Conservation (phyloP, 2,329 filamentous ascomycete genomes). For the Ophiostoma ulmi region DNA sequence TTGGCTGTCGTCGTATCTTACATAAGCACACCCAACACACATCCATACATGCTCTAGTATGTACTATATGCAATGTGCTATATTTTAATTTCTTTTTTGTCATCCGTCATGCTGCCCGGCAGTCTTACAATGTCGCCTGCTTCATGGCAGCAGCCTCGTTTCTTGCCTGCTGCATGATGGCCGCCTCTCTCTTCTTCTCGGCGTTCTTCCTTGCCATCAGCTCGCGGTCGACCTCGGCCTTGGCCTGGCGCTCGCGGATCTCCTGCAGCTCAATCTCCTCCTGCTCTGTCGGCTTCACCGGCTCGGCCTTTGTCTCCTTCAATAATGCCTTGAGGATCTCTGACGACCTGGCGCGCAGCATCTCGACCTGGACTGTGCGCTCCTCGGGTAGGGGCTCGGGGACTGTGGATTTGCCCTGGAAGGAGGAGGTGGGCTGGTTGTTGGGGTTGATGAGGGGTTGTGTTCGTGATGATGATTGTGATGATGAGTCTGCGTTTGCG, state of each 20-base stretch:
- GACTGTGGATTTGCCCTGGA: constrained; percentile 44
- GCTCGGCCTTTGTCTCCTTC: constrained; percentile 54
- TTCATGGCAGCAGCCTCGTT: constrained; percentile 45
- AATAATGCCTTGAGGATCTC: constrained; percentile 61
- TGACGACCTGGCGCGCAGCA: constrained; percentile 56
- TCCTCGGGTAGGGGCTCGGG: constrained; percentile 46
- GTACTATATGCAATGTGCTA: background rate
- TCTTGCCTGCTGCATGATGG: constrained; percentile 51
- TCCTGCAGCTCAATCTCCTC: constrained; percentile 60
- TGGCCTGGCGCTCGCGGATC: constrained; percentile 50
- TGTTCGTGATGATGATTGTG: background rate
- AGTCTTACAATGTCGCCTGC: constrained; percentile 28
- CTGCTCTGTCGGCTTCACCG: constrained; percentile 52
- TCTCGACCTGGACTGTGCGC: constrained; percentile 52
- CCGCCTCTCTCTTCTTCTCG: constrained; percentile 58
- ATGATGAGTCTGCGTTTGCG: background rate
- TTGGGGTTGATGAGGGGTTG: constrained; percentile 26
- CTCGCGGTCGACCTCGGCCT: constrained; percentile 51
- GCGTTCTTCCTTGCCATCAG: constrained; percentile 49
- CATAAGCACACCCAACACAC: constrained; percentile 1
- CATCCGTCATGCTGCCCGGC: background rate
- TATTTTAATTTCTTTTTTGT: background rate
- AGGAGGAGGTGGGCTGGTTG: constrained; percentile 46
- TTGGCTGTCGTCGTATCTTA: constrained; percentile 4
- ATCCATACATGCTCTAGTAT: background rate